These are phyloP conservation scores for Furcasterigmium furcatum DNA, from an alignment of 2,329 filamentous ascomycete species.

Conservation along the genomic window DNA sequence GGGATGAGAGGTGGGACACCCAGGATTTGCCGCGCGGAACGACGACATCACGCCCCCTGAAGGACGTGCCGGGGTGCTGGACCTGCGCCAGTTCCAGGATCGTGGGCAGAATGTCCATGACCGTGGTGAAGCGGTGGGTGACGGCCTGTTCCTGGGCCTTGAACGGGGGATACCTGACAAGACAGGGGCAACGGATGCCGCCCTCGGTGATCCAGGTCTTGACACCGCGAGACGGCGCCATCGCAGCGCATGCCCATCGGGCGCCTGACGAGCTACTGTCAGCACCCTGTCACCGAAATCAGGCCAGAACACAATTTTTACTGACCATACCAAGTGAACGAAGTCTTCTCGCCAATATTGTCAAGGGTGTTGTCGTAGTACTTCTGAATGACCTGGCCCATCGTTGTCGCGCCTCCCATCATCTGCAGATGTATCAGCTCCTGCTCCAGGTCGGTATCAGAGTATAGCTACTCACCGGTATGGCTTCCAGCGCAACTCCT, in stretches of 20 bases:
- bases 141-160: slow-evolving; percentile 20
- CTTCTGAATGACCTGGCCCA: slow-evolving; percentile 39
- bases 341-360: slow-evolving; percentile 47
- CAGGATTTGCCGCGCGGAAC: slow-evolving; percentile 47
- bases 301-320: no score
- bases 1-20: slow-evolving; percentile 28
- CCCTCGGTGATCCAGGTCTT: slow-evolving; percentile 34
- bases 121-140: slow-evolving; percentile 42
- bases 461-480: no score
- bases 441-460: no score
- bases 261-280: no score
- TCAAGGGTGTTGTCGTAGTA: slow-evolving; percentile 48
- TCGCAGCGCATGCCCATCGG: slow-evolving; percentile 40
- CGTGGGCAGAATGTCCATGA: slow-evolving; percentile 47
- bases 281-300: no score
- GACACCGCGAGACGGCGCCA: slow-evolving; percentile 24
- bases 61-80: slow-evolving; percentile 30
- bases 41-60: slow-evolving; percentile 44
- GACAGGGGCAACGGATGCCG: slow-evolving; percentile 45
- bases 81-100: slow-evolving; percentile 41
- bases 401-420: slow-evolving; percentile 4
- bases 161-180: slow-evolving; percentile 24
- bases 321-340: slow-evolving; percentile 48
- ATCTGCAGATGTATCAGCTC: background rate
- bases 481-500: slow-evolving; percentile 12